Evolutionary conservation across 805 yeast species (phyloP).

Genomic region (Myxozyma kluyveri): DNA sequence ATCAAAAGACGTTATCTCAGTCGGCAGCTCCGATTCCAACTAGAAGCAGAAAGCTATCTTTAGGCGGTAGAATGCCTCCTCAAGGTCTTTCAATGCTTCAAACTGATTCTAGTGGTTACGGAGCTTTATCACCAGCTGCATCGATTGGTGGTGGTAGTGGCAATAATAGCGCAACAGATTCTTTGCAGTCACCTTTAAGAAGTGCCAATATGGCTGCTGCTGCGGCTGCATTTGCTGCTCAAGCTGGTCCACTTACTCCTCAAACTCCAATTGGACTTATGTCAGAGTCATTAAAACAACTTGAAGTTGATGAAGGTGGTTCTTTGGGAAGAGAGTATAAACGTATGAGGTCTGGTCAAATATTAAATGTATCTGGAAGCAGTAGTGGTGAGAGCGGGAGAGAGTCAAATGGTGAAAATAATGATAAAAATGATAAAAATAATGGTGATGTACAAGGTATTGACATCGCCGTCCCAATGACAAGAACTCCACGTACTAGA

Average conservation of each 20-base stretch:
- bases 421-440: neutral
- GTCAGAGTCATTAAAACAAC: slow-evolving; percentile 2
- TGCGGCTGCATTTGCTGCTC: too few relatives aligned
- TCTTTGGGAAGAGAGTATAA: slow-evolving; percentile 18
- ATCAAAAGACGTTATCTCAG: too few relatives aligned
- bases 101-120: too few relatives aligned
- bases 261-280: slow-evolving; percentile 8
- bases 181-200: neutral
- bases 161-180: slow-evolving; percentile 1
- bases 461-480: neutral
- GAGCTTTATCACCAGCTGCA: slow-evolving; percentile 8
- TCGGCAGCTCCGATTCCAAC: too few relatives aligned
- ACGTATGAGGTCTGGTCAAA: slow-evolving; percentile 12
- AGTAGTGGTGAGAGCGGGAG: neutral
- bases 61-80: slow-evolving; percentile 5
- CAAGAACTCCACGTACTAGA: neutral
- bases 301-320: slow-evolving; percentile 16
- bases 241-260: slow-evolving; percentile 8
- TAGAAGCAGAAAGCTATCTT: too few relatives aligned
- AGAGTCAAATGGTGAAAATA: neutral
- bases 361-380: neutral
- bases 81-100: too few relatives aligned
- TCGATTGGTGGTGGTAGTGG: neutral
- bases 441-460: neutral
- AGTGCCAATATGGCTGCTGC: neutral